Percentiles rank a stretch among this genome's conserved stretches.
Evolutionary conservation across 2,329 filamentous ascomycete species (phyloP).

Genomic region (Ambrosiella cleistominuta): DNA sequence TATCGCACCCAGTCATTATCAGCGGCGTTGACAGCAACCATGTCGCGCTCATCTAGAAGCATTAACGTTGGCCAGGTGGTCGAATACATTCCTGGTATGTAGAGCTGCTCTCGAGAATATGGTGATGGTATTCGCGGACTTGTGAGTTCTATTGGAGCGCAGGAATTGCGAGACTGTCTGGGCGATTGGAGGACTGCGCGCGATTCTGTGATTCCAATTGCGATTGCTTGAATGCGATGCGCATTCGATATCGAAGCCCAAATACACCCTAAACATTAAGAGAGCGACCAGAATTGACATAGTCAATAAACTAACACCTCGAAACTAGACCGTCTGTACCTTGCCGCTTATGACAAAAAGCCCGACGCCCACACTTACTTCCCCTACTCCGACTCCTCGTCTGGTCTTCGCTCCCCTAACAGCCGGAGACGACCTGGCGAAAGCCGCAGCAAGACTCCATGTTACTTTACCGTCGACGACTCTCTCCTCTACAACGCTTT

Average conservation of each 20-base stretch:
- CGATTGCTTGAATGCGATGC: not conserved
- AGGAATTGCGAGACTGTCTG: not conserved
- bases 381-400: slow-evolving; percentile 48
- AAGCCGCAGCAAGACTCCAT: slow-evolving; percentile 37
- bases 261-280: too few relatives aligned
- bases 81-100: slow-evolving; percentile 84
- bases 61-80: slow-evolving; percentile 46
- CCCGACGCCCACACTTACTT: slow-evolving; percentile 72
- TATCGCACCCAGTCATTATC: not conserved
- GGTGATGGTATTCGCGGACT: not conserved
- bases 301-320: not conserved
- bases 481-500: slow-evolving; percentile 92
- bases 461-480: slow-evolving; percentile 92
- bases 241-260: too few relatives aligned
- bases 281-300: not conserved
- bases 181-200: not conserved
- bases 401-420: slow-evolving; percentile 27
- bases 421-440: slow-evolving; percentile 29
- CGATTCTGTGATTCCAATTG: not conserved
- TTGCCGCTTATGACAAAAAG: slow-evolving; percentile 73
- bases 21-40: not conserved
- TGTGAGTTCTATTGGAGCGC: not conserved
- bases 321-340: slow-evolving; percentile 68
- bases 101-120: not conserved
- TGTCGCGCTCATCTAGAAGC: slow-evolving; percentile 10